Conservation (phyloP, 2,329 filamentous ascomycete genomes). For the Alternaria infectoria region DNA sequence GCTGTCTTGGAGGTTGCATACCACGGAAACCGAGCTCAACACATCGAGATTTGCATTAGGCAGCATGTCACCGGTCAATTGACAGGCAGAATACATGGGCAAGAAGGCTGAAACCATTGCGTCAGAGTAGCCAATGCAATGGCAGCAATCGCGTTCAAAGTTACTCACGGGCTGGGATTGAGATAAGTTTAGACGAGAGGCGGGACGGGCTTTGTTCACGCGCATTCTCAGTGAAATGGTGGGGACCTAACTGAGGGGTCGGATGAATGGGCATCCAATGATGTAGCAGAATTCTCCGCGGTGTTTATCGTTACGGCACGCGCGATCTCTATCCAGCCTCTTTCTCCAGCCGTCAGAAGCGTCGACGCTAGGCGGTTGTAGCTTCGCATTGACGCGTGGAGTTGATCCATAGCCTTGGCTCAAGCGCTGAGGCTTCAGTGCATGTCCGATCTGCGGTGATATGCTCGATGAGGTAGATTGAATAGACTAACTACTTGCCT, state of each 20-base stretch:
- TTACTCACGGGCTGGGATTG: neutral
- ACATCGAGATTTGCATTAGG: neutral
- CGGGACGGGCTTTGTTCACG: conserved; percentile 16
- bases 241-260: conserved; percentile 32
- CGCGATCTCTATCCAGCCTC: conserved; percentile 29
- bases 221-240: conserved; percentile 13
- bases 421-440: conserved; percentile 16
- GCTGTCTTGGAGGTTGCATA: conserved; percentile 13
- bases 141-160: neutral
- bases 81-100: neutral
- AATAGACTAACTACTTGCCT: conserved; percentile 17
- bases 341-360: conserved; percentile 26
- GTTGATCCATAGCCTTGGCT: conserved; percentile 31
- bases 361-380: conserved; percentile 24
- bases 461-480: conserved; percentile 32
- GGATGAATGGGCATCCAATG: conserved; percentile 29
- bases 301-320: conserved; percentile 9
- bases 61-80: neutral
- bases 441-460: conserved; percentile 26
- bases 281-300: conserved; percentile 13
- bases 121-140: neutral
- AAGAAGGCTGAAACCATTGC: neutral
- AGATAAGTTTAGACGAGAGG: conserved; percentile 29
- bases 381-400: conserved; percentile 38
- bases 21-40: conserved; percentile 8